A percentile compares a stretch with the other conserved stretches of the same genome.
These are phyloP conservation scores for Botrytis deweyae DNA, from an alignment of 2,329 filamentous ascomycete species.

Conservation along the genomic window DNA sequence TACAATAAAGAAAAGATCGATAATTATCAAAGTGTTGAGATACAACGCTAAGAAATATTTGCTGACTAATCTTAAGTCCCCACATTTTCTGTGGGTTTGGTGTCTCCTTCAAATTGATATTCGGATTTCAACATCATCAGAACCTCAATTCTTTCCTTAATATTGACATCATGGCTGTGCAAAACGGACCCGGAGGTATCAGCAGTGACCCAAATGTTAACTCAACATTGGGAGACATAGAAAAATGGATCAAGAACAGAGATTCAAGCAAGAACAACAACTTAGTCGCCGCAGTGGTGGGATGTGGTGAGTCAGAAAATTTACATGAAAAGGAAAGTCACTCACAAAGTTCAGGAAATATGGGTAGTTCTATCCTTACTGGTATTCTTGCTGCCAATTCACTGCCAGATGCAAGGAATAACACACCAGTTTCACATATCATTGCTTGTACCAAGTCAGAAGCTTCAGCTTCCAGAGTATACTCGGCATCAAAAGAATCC, in stretches of 20 bases:
- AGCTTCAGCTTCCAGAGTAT: conserved; percentile 15
- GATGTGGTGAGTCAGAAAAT: conserved; percentile 21
- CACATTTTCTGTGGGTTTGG: no score
- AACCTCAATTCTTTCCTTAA: neutral
- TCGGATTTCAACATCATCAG: neutral
- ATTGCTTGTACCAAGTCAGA: conserved; percentile 20
- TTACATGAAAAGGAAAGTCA: neutral
- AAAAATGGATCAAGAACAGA: conserved; percentile 2
- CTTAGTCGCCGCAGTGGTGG: conserved; percentile 18
- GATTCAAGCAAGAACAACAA: neutral
- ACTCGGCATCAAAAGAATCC: conserved; percentile 12
- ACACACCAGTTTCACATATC: conserved; percentile 19
- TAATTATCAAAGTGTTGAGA: neutral
- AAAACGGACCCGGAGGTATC: neutral
- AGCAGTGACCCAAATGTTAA: conserved; percentile 6
- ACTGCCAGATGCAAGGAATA: neutral
- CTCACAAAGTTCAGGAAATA: conserved; percentile 14
- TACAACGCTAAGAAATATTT: neutral
- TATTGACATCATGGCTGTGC: neutral
- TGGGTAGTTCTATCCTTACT: conserved; percentile 19
- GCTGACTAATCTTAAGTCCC: neutral
- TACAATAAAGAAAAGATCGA: neutral
- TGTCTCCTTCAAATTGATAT: neutral
- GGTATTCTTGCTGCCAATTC: conserved; percentile 13
- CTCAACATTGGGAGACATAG: neutral